phyloP scores from a whole-genome alignment of 805 yeast genomes.

The Hanseniaspora valbyensis region DNA sequence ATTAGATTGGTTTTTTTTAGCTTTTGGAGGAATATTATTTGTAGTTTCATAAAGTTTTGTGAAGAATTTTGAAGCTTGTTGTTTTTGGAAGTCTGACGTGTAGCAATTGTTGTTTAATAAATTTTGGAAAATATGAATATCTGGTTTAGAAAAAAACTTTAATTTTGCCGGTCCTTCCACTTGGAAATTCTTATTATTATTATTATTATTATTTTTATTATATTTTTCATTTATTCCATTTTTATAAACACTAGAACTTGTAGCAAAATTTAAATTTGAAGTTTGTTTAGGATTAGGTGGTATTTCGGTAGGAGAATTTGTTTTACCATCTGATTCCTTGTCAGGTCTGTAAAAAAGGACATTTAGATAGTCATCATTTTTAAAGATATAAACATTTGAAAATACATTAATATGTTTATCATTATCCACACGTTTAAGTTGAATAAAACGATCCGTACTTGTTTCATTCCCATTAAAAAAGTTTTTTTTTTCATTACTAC shows the following conservation, averaged over 20 bases:
- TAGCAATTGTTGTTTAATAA: neutral
- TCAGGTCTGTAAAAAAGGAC: neutral
- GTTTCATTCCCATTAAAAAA: too few species aligned
- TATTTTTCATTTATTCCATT: neutral
- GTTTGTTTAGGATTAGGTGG: too few species aligned
- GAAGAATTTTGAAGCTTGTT: constrained; percentile 1
- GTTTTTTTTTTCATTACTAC: too few species aligned
- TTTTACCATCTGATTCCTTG: neutral
- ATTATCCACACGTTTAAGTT: too few species aligned
- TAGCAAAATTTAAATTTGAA: too few species aligned
- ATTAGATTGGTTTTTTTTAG: neutral
- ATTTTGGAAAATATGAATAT: neutral
- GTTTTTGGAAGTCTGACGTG: neutral
- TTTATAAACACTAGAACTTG: neutral
- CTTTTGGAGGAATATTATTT: neutral
- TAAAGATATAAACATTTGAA: constrained; percentile 11
- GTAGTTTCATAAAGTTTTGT: neutral
- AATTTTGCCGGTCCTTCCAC: too few species aligned
- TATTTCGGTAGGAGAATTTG: neutral
- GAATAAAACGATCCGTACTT: too few species aligned
- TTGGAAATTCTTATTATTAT: too few species aligned
- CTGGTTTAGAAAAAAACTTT: too few species aligned
- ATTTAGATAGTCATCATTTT: constrained; percentile 9
- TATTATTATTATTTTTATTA: too few species aligned
- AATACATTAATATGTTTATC: neutral